Base-by-base conservation (phyloP, 1,284 basidiomycete genomes). In the Puccinia horiana region DNA sequence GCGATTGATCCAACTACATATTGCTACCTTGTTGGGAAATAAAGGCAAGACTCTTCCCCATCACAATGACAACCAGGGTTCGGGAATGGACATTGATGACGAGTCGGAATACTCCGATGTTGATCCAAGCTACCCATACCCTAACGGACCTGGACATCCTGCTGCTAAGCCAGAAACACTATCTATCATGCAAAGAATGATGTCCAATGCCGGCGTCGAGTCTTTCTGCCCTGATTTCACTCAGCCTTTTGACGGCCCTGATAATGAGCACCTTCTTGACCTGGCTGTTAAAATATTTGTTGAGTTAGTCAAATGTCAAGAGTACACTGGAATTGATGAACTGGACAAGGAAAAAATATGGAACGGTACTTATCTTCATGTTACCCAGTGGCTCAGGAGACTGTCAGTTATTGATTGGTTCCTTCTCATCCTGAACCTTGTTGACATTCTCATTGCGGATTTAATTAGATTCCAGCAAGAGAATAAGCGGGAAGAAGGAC, bases 101-200 rank as follows among this genome's bases (percentile, higher is more conserved):
- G 42, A 69, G 9, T 11, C 12, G 23, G 37, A 29, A 14, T 14
- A 76, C n/a, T n/a, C 42, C 12, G 18, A 37, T 32, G 23, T 16
- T 16, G 54, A 73, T 61, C 78, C 78, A 61, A 18, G 47, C 40
- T 80, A 42, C 35, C 78, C 52, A n/a, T 72, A 72, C 73, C 78
- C 29, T 42, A 29, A 49, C 20, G 78, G 78, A 35, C 78, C 78
- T n/a, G 78, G 78, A 5, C 67, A 73, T 8, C 52, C 61, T 44
- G 49, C 12, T 52, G 78, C 78, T 20, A 73, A 52, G 0, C 52
- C 67, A 0, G 29, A 80, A 61, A 70, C 65, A 12, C 49, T 80
- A 20, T 20, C 20, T 0, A 80, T 80, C 49, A 70, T 80, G 56
- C 61, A 49, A 52, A 37, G 52, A 3, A 80, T 80, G 78, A 73